phyloP scores from a whole-genome alignment of 805 yeast species.

The Ogataea glucozyma region DNA sequence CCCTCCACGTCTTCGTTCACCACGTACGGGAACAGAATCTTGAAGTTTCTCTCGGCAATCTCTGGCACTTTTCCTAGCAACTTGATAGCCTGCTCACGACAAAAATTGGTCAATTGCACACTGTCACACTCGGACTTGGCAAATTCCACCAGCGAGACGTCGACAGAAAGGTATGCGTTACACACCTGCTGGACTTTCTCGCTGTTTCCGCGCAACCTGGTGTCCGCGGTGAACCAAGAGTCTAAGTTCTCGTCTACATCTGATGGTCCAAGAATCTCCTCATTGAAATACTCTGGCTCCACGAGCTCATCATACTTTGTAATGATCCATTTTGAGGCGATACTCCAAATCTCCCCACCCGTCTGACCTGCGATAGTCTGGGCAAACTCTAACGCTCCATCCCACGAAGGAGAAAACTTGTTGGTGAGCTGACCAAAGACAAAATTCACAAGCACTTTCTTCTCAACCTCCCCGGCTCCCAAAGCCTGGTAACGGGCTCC shows the following conservation, averaged over 20 bases:
- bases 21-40: slow-evolving; percentile 58
- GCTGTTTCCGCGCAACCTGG: slow-evolving; percentile 45
- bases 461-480: slow-evolving; percentile 26
- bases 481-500: slow-evolving; percentile 43
- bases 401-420: slow-evolving; percentile 85
- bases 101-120: slow-evolving; percentile 41
- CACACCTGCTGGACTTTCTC: slow-evolving; percentile 31
- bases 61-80: slow-evolving; percentile 59
- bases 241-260: slow-evolving; percentile 14
- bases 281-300: slow-evolving; percentile 21
- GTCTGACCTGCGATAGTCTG: slow-evolving; percentile 46
- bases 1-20: slow-evolving; percentile 39
- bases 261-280: slow-evolving; percentile 9
- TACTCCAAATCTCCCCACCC: slow-evolving; percentile 55
- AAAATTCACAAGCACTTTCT: slow-evolving; percentile 45
- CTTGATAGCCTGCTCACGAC: slow-evolving; percentile 58
- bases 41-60: slow-evolving; percentile 66
- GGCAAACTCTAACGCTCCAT: slow-evolving; percentile 64
- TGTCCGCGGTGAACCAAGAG: slow-evolving; percentile 47
- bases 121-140: slow-evolving; percentile 40
- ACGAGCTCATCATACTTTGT: slow-evolving; percentile 21
- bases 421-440: slow-evolving; percentile 72
- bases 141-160: slow-evolving; percentile 40
- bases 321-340: slow-evolving; percentile 41
- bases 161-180: slow-evolving; percentile 36